phyloP scores from a whole-genome alignment of 2,329 filamentous ascomycete species.

The Zalaria obscura region DNA sequence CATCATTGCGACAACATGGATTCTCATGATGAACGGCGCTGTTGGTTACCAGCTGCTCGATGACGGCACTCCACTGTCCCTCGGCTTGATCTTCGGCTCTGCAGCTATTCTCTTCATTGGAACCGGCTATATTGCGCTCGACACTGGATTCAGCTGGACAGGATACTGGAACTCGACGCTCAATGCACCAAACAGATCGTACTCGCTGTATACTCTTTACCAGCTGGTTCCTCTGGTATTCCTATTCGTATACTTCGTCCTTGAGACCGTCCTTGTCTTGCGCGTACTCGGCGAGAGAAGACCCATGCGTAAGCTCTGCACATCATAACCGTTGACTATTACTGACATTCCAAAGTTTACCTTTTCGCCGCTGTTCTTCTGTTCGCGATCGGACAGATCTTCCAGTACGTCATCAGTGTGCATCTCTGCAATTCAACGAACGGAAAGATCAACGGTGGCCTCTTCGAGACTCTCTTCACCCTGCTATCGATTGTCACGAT shows the following conservation, averaged over 20 bases:
- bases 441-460: conserved; percentile 79
- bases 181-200: conserved; percentile 46
- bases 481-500: conserved; percentile 67
- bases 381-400: conserved; percentile 86
- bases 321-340: neutral
- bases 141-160: conserved; percentile 81
- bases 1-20: conserved; percentile 79
- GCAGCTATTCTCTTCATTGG: conserved; percentile 65
- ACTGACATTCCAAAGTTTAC: conserved; percentile 43
- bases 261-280: conserved; percentile 74
- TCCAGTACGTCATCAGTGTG: conserved; percentile 86
- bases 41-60: conserved; percentile 91
- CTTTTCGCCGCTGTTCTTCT: conserved; percentile 59
- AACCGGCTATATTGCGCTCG: conserved; percentile 88
- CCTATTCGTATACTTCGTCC: conserved; percentile 70
- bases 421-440: conserved; percentile 74
- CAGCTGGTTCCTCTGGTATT: conserved; percentile 81
- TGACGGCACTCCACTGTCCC: conserved; percentile 74
- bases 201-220: conserved; percentile 87
- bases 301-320: conserved; percentile 58
- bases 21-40: conserved; percentile 85
- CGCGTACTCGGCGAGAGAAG: conserved; percentile 73
- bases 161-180: conserved; percentile 53
- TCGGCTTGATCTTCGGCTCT: conserved; percentile 61
- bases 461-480: conserved; percentile 91